Conservation (phyloP, 371 early-diverging fungal species). For the Rhizopus stolonifer region DNA sequence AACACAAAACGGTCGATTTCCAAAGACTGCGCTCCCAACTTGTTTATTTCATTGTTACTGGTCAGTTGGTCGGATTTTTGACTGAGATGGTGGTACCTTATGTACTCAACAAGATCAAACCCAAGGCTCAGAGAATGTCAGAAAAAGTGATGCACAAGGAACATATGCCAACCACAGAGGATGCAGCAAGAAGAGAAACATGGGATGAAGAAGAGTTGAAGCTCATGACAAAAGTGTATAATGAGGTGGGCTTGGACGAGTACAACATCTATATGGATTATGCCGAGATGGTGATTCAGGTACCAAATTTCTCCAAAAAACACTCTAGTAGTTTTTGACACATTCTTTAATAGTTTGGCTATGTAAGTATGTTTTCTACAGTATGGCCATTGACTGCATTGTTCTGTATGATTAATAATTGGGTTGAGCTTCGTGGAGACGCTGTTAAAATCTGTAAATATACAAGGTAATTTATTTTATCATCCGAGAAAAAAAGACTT, state of each 20-base stretch:
- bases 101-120: slow-evolving; percentile 43
- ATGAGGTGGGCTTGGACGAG: slow-evolving; percentile 61
- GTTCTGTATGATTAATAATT: slow-evolving; percentile 81
- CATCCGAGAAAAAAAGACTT: not conserved
- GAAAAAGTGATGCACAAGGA: slow-evolving; percentile 24
- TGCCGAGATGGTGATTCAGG: slow-evolving; percentile 89
- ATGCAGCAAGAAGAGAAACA: not conserved
- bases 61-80: slow-evolving; percentile 74
- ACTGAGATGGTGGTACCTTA: slow-evolving; percentile 78
- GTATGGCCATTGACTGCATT: slow-evolving; percentile 85
- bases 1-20: slow-evolving; percentile 55
- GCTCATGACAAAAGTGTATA: slow-evolving; percentile 50
- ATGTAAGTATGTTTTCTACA: slow-evolving; percentile 82
- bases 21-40: slow-evolving; percentile 66
- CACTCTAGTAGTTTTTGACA: not conserved
- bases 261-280: slow-evolving; percentile 88
- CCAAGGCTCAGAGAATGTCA: slow-evolving; percentile 41
- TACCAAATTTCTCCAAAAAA: slow-evolving; percentile 17
- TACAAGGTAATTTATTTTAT: slow-evolving; percentile 43
- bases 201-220: slow-evolving; percentile 32
- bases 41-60: slow-evolving; percentile 80
- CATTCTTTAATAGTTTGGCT: slow-evolving; percentile 62
- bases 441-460: slow-evolving; percentile 84
- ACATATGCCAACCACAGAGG: not conserved
- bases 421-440: slow-evolving; percentile 86